Evolutionary conservation across 768 basidiomycete species (phyloP), one percentile per base, ranked within the genome.

Genomic region (Hebeloma cylindrosporum): DNA sequence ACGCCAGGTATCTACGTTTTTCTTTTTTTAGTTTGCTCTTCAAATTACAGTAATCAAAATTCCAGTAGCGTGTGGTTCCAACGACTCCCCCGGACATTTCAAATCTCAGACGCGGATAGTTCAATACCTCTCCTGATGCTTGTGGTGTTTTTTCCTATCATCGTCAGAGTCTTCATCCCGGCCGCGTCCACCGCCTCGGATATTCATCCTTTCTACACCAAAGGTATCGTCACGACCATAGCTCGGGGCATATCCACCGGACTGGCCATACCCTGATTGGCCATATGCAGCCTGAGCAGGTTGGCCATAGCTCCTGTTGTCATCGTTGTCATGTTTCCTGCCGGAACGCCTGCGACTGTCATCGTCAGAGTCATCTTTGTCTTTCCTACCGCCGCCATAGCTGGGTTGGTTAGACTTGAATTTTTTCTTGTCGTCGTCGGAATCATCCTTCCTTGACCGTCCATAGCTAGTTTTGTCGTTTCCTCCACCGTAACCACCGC

Each of bases 131-230:
- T 42, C 47, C 13, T 42, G 41, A 20, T 34, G 30, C 17, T 36
- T 34, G 22, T 33, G 14, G 11, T 55, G 47, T 43, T 42, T 56
- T 36, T 56, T 50, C 23, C 53, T 49, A 14, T 62, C 51, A 11
- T 62, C 59, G 27, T 65, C 65, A 9, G 68, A 66, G 27, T 64
- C 61, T 14, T 65, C 67, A 30, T 66, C 60, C 23, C 48, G 44
- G 31, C 30, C 22, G 21, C 33, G 34, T 17, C 32, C 34, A 34
- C 36, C 41, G 30, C 50, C 46, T 4, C 50, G 40, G 14, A 78
- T 61, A 40, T 70, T 73, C 42, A 79, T 56, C n/a, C 72, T 65
- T 53, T 78, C 78, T 5, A 69, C 75, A 3, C 77, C 77, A 57
- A 72, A 79, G 2, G 78, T 79, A 36, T 79, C 76, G 22, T 68